Conservation (phyloP, 2,329 filamentous ascomycete species). For the Colletotrichum nymphaeae region DNA sequence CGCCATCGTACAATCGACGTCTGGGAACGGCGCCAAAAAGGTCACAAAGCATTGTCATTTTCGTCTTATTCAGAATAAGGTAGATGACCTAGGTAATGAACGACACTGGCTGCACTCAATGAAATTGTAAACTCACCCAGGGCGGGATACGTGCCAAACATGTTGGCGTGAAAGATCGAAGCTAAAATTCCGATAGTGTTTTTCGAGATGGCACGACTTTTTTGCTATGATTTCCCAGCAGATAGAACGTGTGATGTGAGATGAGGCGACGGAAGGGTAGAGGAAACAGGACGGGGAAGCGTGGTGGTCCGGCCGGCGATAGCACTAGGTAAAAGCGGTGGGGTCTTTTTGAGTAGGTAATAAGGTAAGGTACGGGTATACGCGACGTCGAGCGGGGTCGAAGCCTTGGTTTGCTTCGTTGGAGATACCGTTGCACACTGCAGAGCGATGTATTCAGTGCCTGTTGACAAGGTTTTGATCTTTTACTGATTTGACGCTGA, state of each 20-base stretch:
- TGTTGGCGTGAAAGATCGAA: slow-evolving; percentile 40
- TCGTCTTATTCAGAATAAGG: background rate
- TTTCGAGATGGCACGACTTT: slow-evolving; percentile 1
- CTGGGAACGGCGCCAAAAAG: background rate
- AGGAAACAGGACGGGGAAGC: background rate
- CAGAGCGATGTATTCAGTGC: background rate
- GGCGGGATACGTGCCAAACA: slow-evolving; percentile 57
- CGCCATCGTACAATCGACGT: background rate
- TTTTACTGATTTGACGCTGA: background rate
- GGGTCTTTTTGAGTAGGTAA: slow-evolving; percentile 13
- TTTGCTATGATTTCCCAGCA: background rate
- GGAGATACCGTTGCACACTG: slow-evolving; percentile 6
- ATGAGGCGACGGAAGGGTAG: background rate
- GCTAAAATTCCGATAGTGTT: background rate
- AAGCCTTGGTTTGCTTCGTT: slow-evolving; percentile 11
- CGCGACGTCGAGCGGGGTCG: slow-evolving; percentile 28
- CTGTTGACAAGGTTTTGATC: background rate
- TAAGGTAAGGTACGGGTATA: background rate
- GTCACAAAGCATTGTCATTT: background rate
- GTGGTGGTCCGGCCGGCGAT: background rate
- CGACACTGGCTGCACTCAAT: background rate
- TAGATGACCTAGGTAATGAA: background rate
- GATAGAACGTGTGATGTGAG: slow-evolving; percentile 1
- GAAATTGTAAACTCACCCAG: slow-evolving; percentile 48
- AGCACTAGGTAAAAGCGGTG: slow-evolving; percentile 24